Conservation (phyloP, 1,284 basidiomycete genomes). For the Exobasidium rhododendri region DNA sequence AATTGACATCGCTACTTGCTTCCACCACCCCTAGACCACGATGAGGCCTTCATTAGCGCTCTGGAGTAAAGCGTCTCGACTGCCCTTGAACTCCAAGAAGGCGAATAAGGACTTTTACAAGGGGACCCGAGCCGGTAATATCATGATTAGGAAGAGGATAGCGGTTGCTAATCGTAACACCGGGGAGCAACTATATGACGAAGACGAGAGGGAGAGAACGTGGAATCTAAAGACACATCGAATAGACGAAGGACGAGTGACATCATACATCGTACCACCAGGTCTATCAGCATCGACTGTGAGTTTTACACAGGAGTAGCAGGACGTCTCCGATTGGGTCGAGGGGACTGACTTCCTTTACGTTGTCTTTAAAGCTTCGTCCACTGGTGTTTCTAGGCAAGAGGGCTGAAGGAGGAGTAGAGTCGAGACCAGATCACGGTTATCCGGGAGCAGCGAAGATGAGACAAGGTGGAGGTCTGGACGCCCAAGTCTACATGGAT, state of each 20-base stretch:
- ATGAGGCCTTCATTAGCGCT: constrained; percentile 39
- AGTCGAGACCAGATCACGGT: neutral
- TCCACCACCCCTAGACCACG: constrained; percentile 25
- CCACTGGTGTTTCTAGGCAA: constrained; percentile 11
- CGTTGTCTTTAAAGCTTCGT: constrained; percentile 5
- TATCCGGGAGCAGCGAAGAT: constrained; percentile 11
- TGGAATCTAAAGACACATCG: constrained; percentile 45
- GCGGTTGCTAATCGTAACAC: constrained; percentile 35
- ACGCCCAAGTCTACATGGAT: neutral
- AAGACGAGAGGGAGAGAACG: constrained; percentile 29
- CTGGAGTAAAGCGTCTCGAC: constrained; percentile 47
- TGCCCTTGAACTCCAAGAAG: constrained; percentile 52
- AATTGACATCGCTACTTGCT: too few species aligned
- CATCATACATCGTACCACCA: constrained; percentile 49
- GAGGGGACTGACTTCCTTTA: too few species aligned
- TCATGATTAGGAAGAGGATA: constrained; percentile 49
- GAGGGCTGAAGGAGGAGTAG: neutral
- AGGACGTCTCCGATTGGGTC: neutral
- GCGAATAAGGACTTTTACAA: constrained; percentile 55
- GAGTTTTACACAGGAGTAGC: constrained; percentile 10
- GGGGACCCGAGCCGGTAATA: constrained; percentile 51
- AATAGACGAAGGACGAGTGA: constrained; percentile 45
- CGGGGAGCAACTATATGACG: constrained; percentile 43
- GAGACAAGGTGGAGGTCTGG: neutral
- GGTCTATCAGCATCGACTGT: constrained; percentile 46